These are phyloP conservation scores for Gracilaria gracilis DNA, from an alignment of 23 red algal species.

Conservation along the genomic window DNA sequence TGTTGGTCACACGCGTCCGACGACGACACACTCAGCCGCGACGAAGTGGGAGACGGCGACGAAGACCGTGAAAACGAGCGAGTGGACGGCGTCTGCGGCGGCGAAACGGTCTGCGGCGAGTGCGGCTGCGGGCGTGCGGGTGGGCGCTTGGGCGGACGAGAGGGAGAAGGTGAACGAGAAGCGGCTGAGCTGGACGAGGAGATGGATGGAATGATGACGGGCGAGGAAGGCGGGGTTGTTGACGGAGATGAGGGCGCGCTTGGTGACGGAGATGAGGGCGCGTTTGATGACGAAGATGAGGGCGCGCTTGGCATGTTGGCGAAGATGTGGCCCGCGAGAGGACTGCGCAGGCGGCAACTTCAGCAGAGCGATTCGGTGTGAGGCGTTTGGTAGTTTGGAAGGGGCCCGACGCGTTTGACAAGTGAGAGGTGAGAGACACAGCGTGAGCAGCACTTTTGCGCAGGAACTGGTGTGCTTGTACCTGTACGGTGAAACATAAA, in stretches of 20 bases:
- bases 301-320: background rate
- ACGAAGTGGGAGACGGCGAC: background rate
- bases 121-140: background rate
- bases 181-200: background rate
- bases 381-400: too few species aligned
- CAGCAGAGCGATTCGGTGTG: too few species aligned
- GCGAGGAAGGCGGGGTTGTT: background rate
- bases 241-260: background rate
- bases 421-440: too few species aligned
- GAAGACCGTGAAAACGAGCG: background rate
- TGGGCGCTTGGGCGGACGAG: background rate
- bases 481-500: too few species aligned
- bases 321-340: too few species aligned
- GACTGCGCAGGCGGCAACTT: too few species aligned
- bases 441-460: too few species aligned
- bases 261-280: background rate
- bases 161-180: background rate
- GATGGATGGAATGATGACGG: conserved; percentile 7
- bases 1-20: background rate
- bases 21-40: background rate
- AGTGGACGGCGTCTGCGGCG: background rate
- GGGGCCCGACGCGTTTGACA: too few species aligned
- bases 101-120: too few species aligned
- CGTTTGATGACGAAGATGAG: background rate
- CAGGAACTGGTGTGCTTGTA: too few species aligned